Evolutionary conservation across 768 basidiomycete species (phyloP), one percentile per base, ranked within the genome.

Genomic region (Termitomyces sp.): DNA sequence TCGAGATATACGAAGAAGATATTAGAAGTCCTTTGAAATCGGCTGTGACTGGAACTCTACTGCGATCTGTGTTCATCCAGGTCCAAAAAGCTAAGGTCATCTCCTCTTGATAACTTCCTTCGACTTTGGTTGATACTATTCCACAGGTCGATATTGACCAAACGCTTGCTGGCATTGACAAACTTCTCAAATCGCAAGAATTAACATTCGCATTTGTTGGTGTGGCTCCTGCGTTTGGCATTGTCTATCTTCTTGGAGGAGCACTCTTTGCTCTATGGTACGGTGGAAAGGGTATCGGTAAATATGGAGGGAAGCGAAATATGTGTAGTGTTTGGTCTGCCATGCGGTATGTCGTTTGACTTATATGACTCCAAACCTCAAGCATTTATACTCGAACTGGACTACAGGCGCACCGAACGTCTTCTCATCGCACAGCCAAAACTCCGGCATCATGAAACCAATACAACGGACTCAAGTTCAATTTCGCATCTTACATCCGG

Each of bases 171-270:
- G 95, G 95, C 6, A 94, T 98, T 63, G 96, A 98, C 71, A 93
- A 89, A 66, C 77, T 98, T 55, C 85, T 98, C 61, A 92, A 88
- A 63, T 95, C 92, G 1, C 94, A 97, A 72, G 92, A 96, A 68
- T 77, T 97, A 45, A 97, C 94, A 1, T 99, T 99, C 65, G 96
- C 91, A 6, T 98, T 98, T 66, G 94, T 98, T 59, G 95, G 95
- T 62, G 88, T 98, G 16, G 94, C 96, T 0, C 96, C 96, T 9
- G 87, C 90, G 0, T 72, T 98, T 50, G 82, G 87, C 4, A 75
- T 98, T 35, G 81, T 94, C 3, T 95, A 94, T 63, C 75, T 86
- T 1, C 58, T 80, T 2, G 78, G 80, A 16, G 83, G 83, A 9
- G 85, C 81, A 68, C 32, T 87, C 3, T 63, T 73, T 12, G 71